A percentile compares a stretch with the other conserved stretches of the same genome.
Evolutionary conservation across 2,329 filamentous ascomycete genomes (phyloP).

Genomic region (Paramyrothecium roridum): DNA sequence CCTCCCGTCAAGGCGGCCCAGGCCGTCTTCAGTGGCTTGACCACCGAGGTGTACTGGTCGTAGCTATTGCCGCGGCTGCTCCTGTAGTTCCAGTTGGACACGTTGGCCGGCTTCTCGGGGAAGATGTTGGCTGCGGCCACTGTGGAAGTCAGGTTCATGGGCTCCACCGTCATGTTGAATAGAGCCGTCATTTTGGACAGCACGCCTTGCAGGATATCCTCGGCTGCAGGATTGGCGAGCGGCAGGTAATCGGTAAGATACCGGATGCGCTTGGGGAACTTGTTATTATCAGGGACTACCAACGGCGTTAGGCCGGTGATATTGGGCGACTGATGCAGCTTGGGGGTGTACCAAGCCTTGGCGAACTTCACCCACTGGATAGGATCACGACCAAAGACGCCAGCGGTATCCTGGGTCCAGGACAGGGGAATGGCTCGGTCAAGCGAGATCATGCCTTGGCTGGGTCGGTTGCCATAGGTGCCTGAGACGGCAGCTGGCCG

Average conservation of each 20-base stretch:
- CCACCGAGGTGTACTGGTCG: neutral
- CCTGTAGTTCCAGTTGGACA: neutral
- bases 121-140: constrained; percentile 1
- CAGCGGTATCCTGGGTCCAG: neutral
- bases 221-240: neutral
- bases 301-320: neutral
- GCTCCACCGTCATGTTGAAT: constrained; percentile 1
- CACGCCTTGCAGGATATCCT: neutral
- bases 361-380: constrained; percentile 1
- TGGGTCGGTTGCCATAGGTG: neutral
- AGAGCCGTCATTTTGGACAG: neutral
- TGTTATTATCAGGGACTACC: neutral
- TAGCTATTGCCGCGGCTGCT: neutral
- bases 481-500: neutral
- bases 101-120: neutral
- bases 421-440: neutral
- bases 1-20: neutral
- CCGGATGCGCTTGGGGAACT: neutral
- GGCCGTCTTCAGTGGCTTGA: neutral
- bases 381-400: neutral
- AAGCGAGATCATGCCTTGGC: neutral
- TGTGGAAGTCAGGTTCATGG: constrained; percentile 1
- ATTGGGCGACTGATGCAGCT: neutral
- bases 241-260: constrained; percentile 1
- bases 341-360: constrained; percentile 1